Base-by-base conservation (phyloP, 2,329 filamentous ascomycete species). In the Aspergillus sp. region DNA sequence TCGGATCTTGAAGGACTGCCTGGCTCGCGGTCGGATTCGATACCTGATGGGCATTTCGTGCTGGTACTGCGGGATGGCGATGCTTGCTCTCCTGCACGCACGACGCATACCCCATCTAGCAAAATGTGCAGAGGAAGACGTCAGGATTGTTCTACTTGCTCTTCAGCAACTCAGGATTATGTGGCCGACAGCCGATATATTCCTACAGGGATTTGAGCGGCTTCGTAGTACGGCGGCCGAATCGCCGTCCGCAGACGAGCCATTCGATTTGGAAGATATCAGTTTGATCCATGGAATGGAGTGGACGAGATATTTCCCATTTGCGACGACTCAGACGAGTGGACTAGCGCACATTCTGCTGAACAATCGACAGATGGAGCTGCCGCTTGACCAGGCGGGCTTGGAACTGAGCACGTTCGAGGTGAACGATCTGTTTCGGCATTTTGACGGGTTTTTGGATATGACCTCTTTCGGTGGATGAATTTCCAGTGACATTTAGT, bases 31-130 rank as follows among this genome's bases (percentile, higher is more conserved):
- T 0, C 71, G 75, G 31, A 71, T 73, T 0, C 65, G 77, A 0
- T 80, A 78, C 49, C 69, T 80, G 1, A 78, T 77, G 71, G 76
- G 75, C 1, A 79, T 80, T 9, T 75, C 75, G 0, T 77, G 76
- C 42, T 80, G 78, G 78, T 78, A 80, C 51, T 69, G 70, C n/a
- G 74, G 74, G 0, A 77, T 75, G 1, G 77, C 78, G 0, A 76
- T 80, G 24, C 73, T 80, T 14, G 74, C 78, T 0, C 64, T 80
- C 0, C 60, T 80, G 0, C 76, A 80, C 49, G 77, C 76, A 2
- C 67, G 69, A n/a, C 67, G 68, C 12, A 68, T 77, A n/a, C 63
- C 70, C 5, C 58, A 65, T 9, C 63, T 78, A 3, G 66, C 70
- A 0, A 63, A 65, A 36, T 67, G 69, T 6, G 75, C 71, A 11